Evolutionary conservation across 2,329 filamentous ascomycete genomes (phyloP), one percentile per base, ranked within the genome.

Genomic region (Thyridium curvatum): DNA sequence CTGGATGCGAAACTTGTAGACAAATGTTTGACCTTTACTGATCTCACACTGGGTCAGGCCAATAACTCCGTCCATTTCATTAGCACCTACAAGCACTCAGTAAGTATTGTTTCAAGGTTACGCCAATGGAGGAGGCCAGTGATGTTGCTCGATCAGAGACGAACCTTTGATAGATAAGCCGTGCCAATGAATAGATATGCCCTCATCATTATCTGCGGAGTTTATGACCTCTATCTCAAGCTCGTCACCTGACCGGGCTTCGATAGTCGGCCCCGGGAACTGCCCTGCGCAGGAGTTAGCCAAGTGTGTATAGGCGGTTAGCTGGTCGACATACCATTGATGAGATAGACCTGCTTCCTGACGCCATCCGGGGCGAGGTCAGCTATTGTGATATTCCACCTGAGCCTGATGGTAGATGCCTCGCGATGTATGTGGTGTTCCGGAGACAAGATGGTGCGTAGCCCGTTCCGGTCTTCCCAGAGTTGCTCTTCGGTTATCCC

Each of bases 221-320:
- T 43, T 43, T 37, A n/a, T 16, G 26, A 43, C 41, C 15, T 31
- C 18, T 17, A 43, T 34, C 28, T 37, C 35, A 4, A 43, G 18
- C 31, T 30, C 30, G 15, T 43, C 41, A 4, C 41, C 41, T 6
- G 41, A 37, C 9, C 41, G 31, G 2, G 38, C 38, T 26, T 43
- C 41, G 3, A 43, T 21, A 10, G 38, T 43, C 12, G 41, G 41
- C 4, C 38, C 41, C 3, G 34, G 41, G 16, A 43, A 43, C 10
- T 34, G 37, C 12, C 35, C 41, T 43, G 12, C 5, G 10, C 34
- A 14, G 18, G 14, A 18, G 32, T 33, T 6, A 33, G 32, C 32
- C n/a, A 33, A 10, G 18, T 12, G 16, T 5, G 32, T 12, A 15
- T 7, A 7, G 10, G 15, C 9, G 32, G 8, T 8, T 17, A 15